Evolutionary conservation across 139 green algal species (phyloP), one percentile per base, ranked within the genome.

Genomic region (Chlorella sp.): DNA sequence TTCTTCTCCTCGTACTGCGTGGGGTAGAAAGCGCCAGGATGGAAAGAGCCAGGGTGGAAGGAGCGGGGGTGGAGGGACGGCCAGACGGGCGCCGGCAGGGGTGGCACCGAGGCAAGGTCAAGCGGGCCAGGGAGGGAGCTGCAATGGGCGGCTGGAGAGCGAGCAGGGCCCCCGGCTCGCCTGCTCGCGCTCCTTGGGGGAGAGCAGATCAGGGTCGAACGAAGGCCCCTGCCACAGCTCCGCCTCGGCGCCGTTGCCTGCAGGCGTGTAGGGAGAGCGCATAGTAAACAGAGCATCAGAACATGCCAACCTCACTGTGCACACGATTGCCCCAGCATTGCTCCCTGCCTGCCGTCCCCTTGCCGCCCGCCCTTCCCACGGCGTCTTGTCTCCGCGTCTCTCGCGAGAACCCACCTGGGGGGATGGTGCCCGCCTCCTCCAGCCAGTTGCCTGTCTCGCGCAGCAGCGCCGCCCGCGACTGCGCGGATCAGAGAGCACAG

Each of bases 1-100:
- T 77, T 90, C 77, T 91, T 91, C 41, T 96, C 94, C 78, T 97
- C 93, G 58, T 98, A 92, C 46, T 81, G 83, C 15, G 73, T n/a
- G n/a, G n/a, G n/a, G 82, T n/a, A 65, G 40, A 82, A n/a, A n/a
- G 95, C 92, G 15, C 78, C 84, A 1, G 61, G 27, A 1, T 79
- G 90, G 82, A 92, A 86, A 19, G 56, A n/a, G 36, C 15, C 38
- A 17, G 36, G 35, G 36, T 68, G 15, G 36, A 68, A 68, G 17
- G 60, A 68, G 15, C 17, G 35, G 15, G 60, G 15, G 29, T 35
- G 25, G n/a, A n/a, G n/a, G n/a, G n/a, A n/a, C n/a, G n/a, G n/a
- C n/a, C n/a, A n/a, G n/a, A n/a, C n/a, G n/a, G n/a, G n/a, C n/a
- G n/a, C n/a, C n/a, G n/a, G n/a, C n/a, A n/a, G n/a, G n/a, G n/a